These are phyloP conservation scores for Avicennia marina DNA, from an alignment of 257 asterid species.

Conservation along the genomic window DNA sequence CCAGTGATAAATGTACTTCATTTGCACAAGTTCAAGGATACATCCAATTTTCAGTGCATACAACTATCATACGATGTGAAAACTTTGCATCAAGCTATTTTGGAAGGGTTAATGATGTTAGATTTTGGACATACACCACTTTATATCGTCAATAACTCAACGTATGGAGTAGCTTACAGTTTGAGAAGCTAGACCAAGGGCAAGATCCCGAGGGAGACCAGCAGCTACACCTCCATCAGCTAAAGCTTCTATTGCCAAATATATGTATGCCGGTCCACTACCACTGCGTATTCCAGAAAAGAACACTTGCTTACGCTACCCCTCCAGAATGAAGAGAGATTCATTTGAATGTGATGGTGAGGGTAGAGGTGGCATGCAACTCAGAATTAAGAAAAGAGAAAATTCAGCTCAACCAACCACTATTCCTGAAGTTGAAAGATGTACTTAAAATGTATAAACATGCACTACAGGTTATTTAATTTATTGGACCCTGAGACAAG, in stretches of 20 bases:
- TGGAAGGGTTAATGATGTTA: not conserved
- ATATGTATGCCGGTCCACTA: constrained; percentile 94
- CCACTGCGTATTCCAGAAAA: constrained; percentile 50
- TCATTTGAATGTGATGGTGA: too few relatives aligned
- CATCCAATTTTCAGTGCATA: too few relatives aligned
- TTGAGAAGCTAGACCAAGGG: constrained; percentile 89
- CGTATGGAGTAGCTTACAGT: constrained; percentile 48
- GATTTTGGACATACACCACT: not conserved
- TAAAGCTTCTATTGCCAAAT: constrained; percentile 88
- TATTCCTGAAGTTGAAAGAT: not conserved
- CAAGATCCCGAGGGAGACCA: constrained; percentile 89
- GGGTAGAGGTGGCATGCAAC: not conserved
- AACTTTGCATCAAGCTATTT: too few relatives aligned
- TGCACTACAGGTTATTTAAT: not conserved
- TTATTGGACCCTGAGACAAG: constrained; percentile 6
- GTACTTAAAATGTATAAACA: not conserved
- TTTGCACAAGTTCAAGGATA: too few relatives aligned
- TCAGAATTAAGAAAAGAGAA: not conserved
- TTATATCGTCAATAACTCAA: too few relatives aligned
- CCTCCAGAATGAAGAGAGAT: too few relatives aligned
- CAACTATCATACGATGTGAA: too few relatives aligned
- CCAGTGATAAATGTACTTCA: too few relatives aligned
- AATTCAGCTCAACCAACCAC: not conserved
- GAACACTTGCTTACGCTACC: too few relatives aligned
- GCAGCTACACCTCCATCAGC: constrained; percentile 99